phyloP scores from a whole-genome alignment of 2,329 filamentous ascomycete species.

The Lasiodiplodia citricola region DNA sequence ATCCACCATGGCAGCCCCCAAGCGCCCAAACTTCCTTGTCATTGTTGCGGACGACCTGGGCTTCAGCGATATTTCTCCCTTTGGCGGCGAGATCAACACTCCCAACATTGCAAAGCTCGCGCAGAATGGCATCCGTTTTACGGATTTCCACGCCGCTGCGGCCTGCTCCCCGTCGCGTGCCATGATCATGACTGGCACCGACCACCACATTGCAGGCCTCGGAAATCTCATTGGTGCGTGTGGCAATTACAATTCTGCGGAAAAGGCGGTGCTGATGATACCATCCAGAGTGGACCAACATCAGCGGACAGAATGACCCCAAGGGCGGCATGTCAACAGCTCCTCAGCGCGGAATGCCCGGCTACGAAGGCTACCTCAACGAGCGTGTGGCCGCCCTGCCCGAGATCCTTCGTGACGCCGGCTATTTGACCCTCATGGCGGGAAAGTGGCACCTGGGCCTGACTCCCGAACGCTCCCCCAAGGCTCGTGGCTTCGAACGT shows the following conservation, averaged over 20 bases:
- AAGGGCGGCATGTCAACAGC: slow-evolving; percentile 58
- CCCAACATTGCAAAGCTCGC: slow-evolving; percentile 62
- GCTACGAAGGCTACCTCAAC: slow-evolving; percentile 69
- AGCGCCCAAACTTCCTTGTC: slow-evolving; percentile 65
- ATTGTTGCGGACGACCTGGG: slow-evolving; percentile 65
- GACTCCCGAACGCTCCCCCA: slow-evolving; percentile 61
- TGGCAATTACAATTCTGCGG: too few species aligned
- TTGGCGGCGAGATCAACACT: slow-evolving; percentile 66
- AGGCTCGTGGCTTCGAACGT: slow-evolving; percentile 63
- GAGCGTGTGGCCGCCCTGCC: slow-evolving; percentile 63
- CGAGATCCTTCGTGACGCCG: slow-evolving; percentile 63
- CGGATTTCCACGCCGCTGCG: slow-evolving; percentile 68
- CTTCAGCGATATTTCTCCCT: slow-evolving; percentile 65
- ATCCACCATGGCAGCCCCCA: slow-evolving; percentile 30
- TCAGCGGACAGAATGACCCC: slow-evolving; percentile 59
- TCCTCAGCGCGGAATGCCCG: slow-evolving; percentile 62
- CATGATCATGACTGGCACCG: slow-evolving; percentile 71
- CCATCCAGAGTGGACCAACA: slow-evolving; percentile 58
- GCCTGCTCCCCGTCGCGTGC: slow-evolving; percentile 69
- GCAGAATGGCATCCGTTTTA: slow-evolving; percentile 60
- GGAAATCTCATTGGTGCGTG: slow-evolving; percentile 45
- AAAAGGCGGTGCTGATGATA: not conserved
- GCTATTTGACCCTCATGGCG: slow-evolving; percentile 65
- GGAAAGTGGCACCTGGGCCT: slow-evolving; percentile 70
- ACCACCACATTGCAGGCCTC: slow-evolving; percentile 64